Evolutionary conservation across 805 yeast genomes (phyloP), one percentile per base, ranked within the genome.

Genomic region (Metschnikowia matae): DNA sequence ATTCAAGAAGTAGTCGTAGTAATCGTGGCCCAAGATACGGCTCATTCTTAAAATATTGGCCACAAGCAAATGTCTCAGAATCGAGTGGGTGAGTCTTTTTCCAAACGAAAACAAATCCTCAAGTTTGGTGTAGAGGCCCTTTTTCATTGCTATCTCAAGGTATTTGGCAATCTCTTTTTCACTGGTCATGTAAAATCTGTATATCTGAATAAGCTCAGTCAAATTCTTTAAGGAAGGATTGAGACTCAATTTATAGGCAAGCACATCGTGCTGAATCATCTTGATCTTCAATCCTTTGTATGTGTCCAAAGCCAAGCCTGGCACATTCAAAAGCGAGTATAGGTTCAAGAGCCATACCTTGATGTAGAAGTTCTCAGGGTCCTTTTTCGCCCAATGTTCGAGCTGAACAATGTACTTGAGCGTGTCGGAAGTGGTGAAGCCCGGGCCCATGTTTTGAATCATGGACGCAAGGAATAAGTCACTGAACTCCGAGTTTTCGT

Each of bases 191-290:
- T 87, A 88, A 48, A 87, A 74, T 1, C 71, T 62, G 41, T 69
- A 70, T 4, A 76, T 69, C 20, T 63, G 57, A 11, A 70, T 54
- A 15, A 62, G 54, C 26, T 54, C 51, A 14, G 71, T 61, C 7
- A 81, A 57, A 23, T 70, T 68, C 2, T 64, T 59, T 14, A 72
- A 67, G 1, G 70, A 58, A 0, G 88, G 87, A 36, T 61, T 64
- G 1, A 74, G 54, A 0, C 81, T 61, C 8, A 84, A 58, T 54
- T 78, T 74, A 54, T 81, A 79, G 11, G 84, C 78, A 43, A 87
- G 64, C 0, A 88, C 79, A 60, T 91, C 97, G 46, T 77, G 72
- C 66, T 92, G 98, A 7, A 90, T 66, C 68, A 84, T 83, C 61
- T 86, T 88, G 57, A 89, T 79, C 35, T 82, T 80, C 46, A 91